These are phyloP conservation scores for Cenchrus americanus DNA, from an alignment of 176 grass and related monocot genomes.

Conservation along the genomic window DNA sequence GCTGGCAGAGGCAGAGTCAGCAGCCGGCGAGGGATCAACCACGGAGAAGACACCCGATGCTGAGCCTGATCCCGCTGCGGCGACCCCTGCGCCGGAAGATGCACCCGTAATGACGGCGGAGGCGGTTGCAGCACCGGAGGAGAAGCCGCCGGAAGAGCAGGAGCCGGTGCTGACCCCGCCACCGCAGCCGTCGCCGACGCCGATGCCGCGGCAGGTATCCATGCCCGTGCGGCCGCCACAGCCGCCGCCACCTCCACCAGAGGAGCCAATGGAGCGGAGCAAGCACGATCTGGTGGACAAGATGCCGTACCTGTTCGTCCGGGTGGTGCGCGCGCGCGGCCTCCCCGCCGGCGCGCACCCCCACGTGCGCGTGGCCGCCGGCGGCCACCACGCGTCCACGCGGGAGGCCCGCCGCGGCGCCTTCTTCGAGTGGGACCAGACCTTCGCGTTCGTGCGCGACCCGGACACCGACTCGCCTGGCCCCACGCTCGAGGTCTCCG, in stretches of 20 bases:
- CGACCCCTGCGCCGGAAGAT: constrained; percentile 18
- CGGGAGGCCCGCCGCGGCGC: constrained; percentile 58
- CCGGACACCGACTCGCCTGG: constrained; percentile 56
- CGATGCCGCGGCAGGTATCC: constrained; percentile 38
- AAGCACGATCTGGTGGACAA: constrained; percentile 95
- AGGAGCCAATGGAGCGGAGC: constrained; percentile 58
- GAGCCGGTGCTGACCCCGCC: constrained; percentile 25
- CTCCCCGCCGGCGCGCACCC: constrained; percentile 63
- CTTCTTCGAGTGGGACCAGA: constrained; percentile 95
- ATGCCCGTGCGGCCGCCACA: constrained; percentile 15
- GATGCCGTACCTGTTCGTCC: constrained; percentile 90
- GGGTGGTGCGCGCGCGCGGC: constrained; percentile 67
- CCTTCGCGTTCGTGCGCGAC: constrained; percentile 74
- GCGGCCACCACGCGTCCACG: constrained; percentile 62
- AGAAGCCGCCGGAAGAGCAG: constrained; percentile 29
- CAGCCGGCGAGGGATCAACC: constrained; percentile 16
- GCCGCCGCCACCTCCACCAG: constrained; percentile 18
- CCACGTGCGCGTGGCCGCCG: constrained; percentile 73
- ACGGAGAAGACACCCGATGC: constrained; percentile 17
- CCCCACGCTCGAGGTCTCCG: constrained; percentile 67
- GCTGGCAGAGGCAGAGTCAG: neutral
- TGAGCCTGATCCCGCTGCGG: neutral
- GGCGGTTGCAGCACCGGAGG: constrained; percentile 11
- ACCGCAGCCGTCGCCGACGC: constrained; percentile 16
- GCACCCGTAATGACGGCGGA: constrained; percentile 6